Conservation (phyloP, 345 rosid species). For the Angophora floribunda region DNA sequence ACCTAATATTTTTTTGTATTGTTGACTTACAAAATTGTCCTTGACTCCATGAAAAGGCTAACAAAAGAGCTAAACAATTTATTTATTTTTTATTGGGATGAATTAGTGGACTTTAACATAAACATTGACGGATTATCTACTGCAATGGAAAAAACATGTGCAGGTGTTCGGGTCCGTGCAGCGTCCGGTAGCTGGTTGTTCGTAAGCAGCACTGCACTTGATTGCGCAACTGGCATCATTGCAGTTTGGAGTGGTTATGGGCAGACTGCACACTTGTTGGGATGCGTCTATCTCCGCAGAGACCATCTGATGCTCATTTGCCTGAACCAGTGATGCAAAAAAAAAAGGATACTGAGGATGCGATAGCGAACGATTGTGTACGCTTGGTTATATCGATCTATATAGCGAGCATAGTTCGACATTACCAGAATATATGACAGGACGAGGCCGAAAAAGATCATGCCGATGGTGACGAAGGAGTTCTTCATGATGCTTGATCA, state of each 20-base stretch:
- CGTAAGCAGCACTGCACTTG: not conserved
- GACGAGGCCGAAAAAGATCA: not conserved
- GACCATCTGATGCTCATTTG: not conserved
- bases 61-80: not conserved
- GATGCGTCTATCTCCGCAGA: not conserved
- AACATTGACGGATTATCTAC: not conserved
- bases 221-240: too few relatives aligned
- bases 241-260: not conserved
- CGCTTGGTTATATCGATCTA: not conserved
- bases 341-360: not conserved
- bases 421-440: not conserved
- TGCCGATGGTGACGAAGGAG: not conserved
- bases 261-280: not conserved
- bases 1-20: too few relatives aligned
- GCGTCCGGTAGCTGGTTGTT: not conserved
- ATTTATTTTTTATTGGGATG: not conserved
- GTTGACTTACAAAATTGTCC: too few relatives aligned
- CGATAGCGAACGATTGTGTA: not conserved
- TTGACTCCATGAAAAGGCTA: not conserved
- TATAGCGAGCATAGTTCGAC: not conserved
- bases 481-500: not conserved
- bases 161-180: not conserved
- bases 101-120: not conserved
- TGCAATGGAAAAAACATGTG: not conserved
- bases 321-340: not conserved